A percentile compares a stretch with the other conserved stretches of the same genome.
phyloP scores from a whole-genome alignment of 1,284 basidiomycete genomes.

The Sporisorium iseilematis-ciliati region DNA sequence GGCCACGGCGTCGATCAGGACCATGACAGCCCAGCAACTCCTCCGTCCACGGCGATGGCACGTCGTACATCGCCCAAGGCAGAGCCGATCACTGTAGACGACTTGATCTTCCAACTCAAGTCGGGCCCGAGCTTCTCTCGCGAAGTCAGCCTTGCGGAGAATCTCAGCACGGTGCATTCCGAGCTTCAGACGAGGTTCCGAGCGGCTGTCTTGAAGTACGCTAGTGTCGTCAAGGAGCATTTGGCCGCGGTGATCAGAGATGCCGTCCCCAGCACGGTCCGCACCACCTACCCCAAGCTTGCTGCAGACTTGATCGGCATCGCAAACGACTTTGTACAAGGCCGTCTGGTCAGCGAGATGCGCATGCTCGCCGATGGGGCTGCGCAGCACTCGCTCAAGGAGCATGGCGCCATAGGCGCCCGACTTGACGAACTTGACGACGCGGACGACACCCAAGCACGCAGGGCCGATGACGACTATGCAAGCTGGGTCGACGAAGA shows the following conservation, averaged over 20 bases:
- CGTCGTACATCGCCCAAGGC: constrained; percentile 1
- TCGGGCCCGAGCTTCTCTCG: not conserved
- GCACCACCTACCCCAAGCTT: constrained; percentile 1
- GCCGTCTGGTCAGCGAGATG: constrained; percentile 15
- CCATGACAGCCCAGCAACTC: too few species aligned
- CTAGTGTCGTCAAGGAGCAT: not conserved
- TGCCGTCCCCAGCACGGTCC: not conserved
- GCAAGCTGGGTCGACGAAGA: constrained; percentile 9
- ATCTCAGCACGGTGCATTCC: not conserved
- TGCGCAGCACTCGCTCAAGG: constrained; percentile 5
- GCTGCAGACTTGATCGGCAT: constrained; percentile 17
- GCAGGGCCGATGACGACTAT: constrained; percentile 6
- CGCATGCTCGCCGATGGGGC: constrained; percentile 12
- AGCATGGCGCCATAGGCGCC: not conserved
- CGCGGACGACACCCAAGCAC: too few species aligned
- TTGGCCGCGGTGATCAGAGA: constrained; percentile 10
- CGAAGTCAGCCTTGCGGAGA: not conserved
- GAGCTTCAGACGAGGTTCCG: constrained; percentile 17
- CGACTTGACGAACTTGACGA: not conserved
- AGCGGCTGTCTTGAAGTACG: constrained; percentile 2
- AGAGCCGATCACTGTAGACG: constrained; percentile 12
- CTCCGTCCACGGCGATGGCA: too few species aligned
- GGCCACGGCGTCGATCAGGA: too few species aligned
- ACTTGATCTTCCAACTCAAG: constrained; percentile 10
- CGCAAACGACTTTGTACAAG: constrained; percentile 9